Conservation (phyloP, 768 basidiomycete genomes). For the Serendipita indica region DNA sequence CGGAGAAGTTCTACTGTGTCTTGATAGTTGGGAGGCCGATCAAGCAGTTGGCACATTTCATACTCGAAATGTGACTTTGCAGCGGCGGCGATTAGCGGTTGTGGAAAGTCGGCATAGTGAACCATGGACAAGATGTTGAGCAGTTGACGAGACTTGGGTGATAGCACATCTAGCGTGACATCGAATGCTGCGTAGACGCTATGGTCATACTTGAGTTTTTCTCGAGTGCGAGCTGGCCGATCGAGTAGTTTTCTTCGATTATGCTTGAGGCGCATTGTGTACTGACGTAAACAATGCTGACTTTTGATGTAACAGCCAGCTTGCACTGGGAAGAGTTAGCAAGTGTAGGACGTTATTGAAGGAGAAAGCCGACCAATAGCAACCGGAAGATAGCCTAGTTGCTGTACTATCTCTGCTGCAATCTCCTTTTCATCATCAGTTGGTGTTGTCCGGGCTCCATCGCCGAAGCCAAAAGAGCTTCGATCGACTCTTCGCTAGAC, state of each 20-base stretch:
- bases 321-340: too few relatives aligned
- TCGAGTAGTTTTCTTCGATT: neutral
- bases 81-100: neutral
- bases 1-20: neutral
- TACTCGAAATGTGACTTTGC: neutral
- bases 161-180: neutral
- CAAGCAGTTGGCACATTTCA: neutral
- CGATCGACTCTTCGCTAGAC: neutral
- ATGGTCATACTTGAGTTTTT: neutral
- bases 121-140: conserved; percentile 1
- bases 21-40: neutral
- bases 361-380: too few relatives aligned
- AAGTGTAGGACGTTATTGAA: too few relatives aligned
- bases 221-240: neutral
- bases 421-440: neutral
- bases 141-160: neutral
- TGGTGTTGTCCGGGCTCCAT: neutral
- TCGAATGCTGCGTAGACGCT: conserved; percentile 7
- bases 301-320: neutral
- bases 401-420: neutral
- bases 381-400: neutral
- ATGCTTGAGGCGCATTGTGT: neutral
- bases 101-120: neutral
- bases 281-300: neutral
- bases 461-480: neutral